Percentiles rank a stretch among this genome's conserved stretches.
Evolutionary conservation across 106 monocot species (phyloP).

Genomic region (Dioscorea dumetorum): DNA sequence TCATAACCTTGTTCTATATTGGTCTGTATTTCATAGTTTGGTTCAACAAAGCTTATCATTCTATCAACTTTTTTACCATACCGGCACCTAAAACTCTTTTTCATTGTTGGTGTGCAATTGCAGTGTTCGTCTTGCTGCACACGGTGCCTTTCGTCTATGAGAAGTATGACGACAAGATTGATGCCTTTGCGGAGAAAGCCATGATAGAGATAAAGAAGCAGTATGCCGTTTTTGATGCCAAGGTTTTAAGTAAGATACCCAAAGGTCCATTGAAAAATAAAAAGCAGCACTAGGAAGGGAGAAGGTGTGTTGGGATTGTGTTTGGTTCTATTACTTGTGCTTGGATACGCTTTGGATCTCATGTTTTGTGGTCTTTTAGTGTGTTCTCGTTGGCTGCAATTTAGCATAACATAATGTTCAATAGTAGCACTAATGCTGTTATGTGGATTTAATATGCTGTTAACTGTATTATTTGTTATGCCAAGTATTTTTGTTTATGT

Average conservation of each 20-base stretch:
- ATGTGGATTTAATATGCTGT: too few relatives aligned
- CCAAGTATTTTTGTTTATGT: too few relatives aligned
- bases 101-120: not conserved
- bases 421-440: too few relatives aligned
- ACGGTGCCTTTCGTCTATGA: slow-evolving; percentile 49
- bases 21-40: slow-evolving; percentile 10
- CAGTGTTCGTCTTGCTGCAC: slow-evolving; percentile 40
- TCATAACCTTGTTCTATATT: slow-evolving; percentile 44
- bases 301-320: not conserved
- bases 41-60: not conserved
- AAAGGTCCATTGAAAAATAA: slow-evolving; percentile 40
- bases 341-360: too few relatives aligned
- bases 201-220: slow-evolving; percentile 36
- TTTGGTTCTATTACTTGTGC: too few relatives aligned
- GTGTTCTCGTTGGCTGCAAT: too few relatives aligned
- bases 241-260: slow-evolving; percentile 41
- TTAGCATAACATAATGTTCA: too few relatives aligned
- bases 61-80: not conserved
- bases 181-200: slow-evolving; percentile 41
- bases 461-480: too few relatives aligned
- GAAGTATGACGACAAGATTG: slow-evolving; percentile 46
- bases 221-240: slow-evolving; percentile 34
- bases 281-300: slow-evolving; percentile 19
- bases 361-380: too few relatives aligned
- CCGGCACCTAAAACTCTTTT: not conserved